These are phyloP conservation scores for Mortierella sp. DNA, from an alignment of 371 early-diverging fungal species.

Conservation along the genomic window DNA sequence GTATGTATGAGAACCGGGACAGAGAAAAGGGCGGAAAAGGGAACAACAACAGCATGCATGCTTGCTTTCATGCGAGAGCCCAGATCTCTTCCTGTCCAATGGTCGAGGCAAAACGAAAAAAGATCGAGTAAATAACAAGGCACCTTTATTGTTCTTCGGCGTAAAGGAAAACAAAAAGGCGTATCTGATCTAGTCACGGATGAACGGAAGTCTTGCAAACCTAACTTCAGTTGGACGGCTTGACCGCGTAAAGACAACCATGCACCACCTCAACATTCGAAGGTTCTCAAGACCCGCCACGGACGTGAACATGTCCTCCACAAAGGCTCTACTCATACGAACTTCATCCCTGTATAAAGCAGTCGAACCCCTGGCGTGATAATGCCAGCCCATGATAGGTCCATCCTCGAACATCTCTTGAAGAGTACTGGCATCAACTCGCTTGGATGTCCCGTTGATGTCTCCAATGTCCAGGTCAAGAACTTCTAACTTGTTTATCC, in stretches of 20 bases:
- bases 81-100: too few species aligned
- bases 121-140: too few species aligned
- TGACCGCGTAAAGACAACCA: background rate
- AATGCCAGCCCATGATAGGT: background rate
- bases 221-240: background rate
- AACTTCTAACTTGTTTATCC: background rate
- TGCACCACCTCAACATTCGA: background rate
- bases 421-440: background rate
- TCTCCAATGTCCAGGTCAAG: background rate
- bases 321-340: background rate
- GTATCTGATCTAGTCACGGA: background rate
- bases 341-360: background rate
- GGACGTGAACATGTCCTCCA: background rate
- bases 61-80: too few species aligned
- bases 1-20: too few species aligned
- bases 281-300: background rate
- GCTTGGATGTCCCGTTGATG: background rate
- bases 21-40: too few species aligned
- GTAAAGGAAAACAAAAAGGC: too few species aligned
- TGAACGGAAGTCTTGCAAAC: background rate
- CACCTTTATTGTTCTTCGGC: too few species aligned
- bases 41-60: too few species aligned
- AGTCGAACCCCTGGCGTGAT: background rate
- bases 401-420: background rate
- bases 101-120: too few species aligned